Evolutionary conservation across 129 eudicot species (phyloP), one percentile per base, ranked within the genome.

Genomic region (Centrapalus pauciflorus): DNA sequence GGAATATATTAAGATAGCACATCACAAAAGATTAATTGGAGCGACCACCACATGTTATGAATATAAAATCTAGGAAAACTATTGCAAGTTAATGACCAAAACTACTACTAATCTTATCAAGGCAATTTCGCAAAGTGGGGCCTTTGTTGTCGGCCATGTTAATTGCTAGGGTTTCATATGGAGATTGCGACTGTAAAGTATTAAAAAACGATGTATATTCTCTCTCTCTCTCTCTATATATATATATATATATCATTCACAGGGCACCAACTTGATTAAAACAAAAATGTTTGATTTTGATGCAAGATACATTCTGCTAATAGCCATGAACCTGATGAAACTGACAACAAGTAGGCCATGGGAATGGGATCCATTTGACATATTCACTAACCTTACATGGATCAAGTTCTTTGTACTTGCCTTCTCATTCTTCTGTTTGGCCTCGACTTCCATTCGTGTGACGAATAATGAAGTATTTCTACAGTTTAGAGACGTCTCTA

Each of bases 281-380:
- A 24, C 35, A 49, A 49, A 61, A 33, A 77, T 77, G 82, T 56
- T 25, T 1, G 51, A 55, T 30, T 46, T 77, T 65, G 82, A 77
- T 66, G 67, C 71, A 34, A 77, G 82, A 58, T 77, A 64, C 52
- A 64, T 49, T 61, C 38, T 66, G 54, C 60, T 66, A 3, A 33
- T 77, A 12, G 74, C 34, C 56, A 48, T 77, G 25, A 77, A 77
- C 74, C 5, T 71, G 49, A 27, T 59, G 40, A 77, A 77, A 50
- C 49, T 74, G n/a, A 61, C 52, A 4, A 52, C 66, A 26, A 69
- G 64, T 24, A 55, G 13, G 55, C 82, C 74, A 34, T 77, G 82
- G 82, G 78, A 77, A 64, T 77, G 82, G 82, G 82, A 77, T 77
- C 78, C 82, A 26, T 77, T 77, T 57, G 56, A 65, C 54, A 66